A percentile compares a stretch with the other conserved stretches of the same genome.
phyloP scores from a whole-genome alignment of 106 monocot species.

The Platanthera guangdongensis region DNA sequence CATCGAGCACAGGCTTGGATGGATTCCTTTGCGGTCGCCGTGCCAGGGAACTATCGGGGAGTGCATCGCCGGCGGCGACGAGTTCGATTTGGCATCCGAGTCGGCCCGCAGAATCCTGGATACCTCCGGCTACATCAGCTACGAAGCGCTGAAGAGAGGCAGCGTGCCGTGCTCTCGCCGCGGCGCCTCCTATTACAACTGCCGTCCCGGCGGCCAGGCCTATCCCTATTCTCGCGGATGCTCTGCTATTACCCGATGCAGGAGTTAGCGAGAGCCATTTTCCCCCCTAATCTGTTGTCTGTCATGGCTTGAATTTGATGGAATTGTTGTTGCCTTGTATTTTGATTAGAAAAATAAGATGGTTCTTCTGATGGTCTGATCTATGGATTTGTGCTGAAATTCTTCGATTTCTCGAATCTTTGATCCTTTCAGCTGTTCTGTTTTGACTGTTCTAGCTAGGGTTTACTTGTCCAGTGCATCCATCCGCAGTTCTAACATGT shows the following conservation, averaged over 20 bases:
- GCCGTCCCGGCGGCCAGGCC: conserved; percentile 37
- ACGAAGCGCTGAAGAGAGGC: conserved; percentile 29
- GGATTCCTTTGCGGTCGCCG: conserved; percentile 9
- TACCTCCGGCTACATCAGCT: conserved; percentile 28
- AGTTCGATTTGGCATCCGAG: conserved; percentile 41
- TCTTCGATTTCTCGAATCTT: neutral
- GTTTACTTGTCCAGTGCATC: too few relatives aligned
- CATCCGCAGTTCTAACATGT: too few relatives aligned
- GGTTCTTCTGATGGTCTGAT: neutral
- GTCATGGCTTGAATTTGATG: neutral
- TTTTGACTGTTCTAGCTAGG: too few relatives aligned
- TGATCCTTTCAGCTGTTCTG: too few relatives aligned
- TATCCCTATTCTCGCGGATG: conserved; percentile 37
- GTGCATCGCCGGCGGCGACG: conserved; percentile 31
- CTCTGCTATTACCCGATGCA: conserved; percentile 30
- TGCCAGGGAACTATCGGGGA: conserved; percentile 33
- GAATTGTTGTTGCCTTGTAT: neutral
- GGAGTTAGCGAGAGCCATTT: neutral
- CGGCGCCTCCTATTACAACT: conserved; percentile 52
- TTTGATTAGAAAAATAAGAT: neutral
- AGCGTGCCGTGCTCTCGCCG: conserved; percentile 27
- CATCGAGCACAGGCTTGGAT: neutral
- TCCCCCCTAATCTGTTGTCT: neutral
- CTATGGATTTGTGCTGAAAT: neutral
- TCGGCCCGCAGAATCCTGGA: conserved; percentile 27